Evolutionary conservation across 805 yeast genomes (phyloP), one percentile per base, ranked within the genome.

Genomic region (Jamesozyma rosinii): DNA sequence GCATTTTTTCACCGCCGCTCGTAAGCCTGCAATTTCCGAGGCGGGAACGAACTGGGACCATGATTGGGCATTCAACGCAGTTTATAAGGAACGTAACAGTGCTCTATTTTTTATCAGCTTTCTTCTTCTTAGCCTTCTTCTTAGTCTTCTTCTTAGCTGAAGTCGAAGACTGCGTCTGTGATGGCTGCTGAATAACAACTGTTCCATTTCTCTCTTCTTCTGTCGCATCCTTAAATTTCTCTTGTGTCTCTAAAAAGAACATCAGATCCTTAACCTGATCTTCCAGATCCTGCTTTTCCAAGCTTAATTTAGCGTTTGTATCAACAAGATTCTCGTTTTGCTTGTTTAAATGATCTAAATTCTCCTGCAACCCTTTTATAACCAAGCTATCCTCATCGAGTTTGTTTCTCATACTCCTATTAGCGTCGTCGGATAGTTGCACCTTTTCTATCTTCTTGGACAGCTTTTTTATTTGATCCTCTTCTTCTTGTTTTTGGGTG

Each of bases 171-270:
- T 44, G 14, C 10, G 45, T 5, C 8, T 15, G 18, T 18, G 48
- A n/a, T 8, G 43, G 34, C 14, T 47, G 50, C 26, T 53, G 54
- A 4, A 82, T 66, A 0, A 81, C 65, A 0, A 83, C 63, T 3
- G 77, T 75, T 0, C 95, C 95, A 48, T 86, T 81, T 50, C 68
- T 76, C 14, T 82, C 81, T 30, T 81, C 90, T 11, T 81, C 82
- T 3, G 79, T 72, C 19, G 85, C 83, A 54, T 77, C 75, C 52
- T 78, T 76, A 53, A 86, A 74, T 62, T 81, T 83, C 44, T 79
- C 82, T 55, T 76, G 83, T 0, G 83, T 72, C 45, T 83, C 90
- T 33, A 87, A 62, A 54, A 69, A 85, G 49, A 85, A 82, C 95
- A 88, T 84, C 42, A 87, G 59, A 58, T 87, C 95, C 24, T 71